These are phyloP conservation scores for Cutaneotrichosporon sp. DNA, from an alignment of 1,284 basidiomycete genomes.

Conservation along the genomic window DNA sequence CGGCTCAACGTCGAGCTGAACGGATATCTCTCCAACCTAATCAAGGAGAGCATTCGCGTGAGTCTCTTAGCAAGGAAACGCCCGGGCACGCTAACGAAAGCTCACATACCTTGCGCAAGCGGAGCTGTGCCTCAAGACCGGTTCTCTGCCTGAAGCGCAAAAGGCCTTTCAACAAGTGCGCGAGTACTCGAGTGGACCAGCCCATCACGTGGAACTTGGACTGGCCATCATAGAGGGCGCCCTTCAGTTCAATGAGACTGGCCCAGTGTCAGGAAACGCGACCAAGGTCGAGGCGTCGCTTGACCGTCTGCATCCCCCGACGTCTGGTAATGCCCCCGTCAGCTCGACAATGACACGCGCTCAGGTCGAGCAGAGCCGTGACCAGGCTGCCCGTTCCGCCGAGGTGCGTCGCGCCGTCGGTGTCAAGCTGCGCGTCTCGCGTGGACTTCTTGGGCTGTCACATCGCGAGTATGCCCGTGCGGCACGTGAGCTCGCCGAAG, in stretches of 20 bases:
- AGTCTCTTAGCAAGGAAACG: conserved; percentile 9
- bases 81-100: conserved; percentile 17
- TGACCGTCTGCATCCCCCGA: conserved; percentile 34
- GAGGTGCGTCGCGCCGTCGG: conserved; percentile 23
- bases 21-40: conserved; percentile 44
- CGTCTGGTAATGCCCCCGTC: not conserved
- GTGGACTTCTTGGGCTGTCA: conserved; percentile 27
- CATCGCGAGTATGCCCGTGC: conserved; percentile 25
- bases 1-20: conserved; percentile 38
- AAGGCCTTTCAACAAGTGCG: conserved; percentile 29
- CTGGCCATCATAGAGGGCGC: conserved; percentile 36
- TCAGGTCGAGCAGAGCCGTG: conserved; percentile 32
- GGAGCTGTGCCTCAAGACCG: conserved; percentile 32
- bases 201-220: conserved; percentile 39
- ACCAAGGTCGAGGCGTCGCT: conserved; percentile 37
- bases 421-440: conserved; percentile 31
- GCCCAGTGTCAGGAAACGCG: conserved; percentile 33
- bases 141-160: conserved; percentile 24
- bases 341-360: conserved; percentile 30
- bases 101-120: conserved; percentile 42
- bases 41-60: conserved; percentile 46
- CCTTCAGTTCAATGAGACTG: conserved; percentile 32
- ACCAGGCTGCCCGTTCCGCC: conserved; percentile 21
- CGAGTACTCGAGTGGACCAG: conserved; percentile 34
- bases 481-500: conserved; percentile 27